Conservation (phyloP, 2,329 filamentous ascomycete genomes). For the Xylariaceae sp. region DNA sequence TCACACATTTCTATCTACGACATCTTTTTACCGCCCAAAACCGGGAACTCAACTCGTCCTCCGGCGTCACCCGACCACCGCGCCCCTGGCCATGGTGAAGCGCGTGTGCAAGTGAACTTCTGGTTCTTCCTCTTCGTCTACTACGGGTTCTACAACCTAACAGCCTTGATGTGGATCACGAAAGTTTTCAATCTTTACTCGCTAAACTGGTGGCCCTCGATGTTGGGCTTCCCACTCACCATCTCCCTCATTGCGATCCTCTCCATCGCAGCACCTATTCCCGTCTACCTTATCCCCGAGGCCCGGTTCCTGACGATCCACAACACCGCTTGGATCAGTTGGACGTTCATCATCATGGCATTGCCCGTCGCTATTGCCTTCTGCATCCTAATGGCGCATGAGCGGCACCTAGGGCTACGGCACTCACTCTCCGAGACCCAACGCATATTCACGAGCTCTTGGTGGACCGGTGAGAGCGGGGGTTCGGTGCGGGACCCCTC, state of each 20-base stretch:
- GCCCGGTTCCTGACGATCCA: conserved; percentile 62
- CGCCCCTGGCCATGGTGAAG: conserved; percentile 67
- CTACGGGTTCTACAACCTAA: conserved; percentile 73
- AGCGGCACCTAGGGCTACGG: conserved; percentile 67
- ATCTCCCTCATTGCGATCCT: conserved; percentile 65
- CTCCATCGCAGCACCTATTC: conserved; percentile 66
- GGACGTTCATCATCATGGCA: conserved; percentile 74
- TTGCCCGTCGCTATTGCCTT: conserved; percentile 72
- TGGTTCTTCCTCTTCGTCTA: conserved; percentile 76
- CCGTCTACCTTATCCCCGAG: conserved; percentile 62
- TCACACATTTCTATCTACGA: conserved; percentile 24
- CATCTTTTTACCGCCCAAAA: conserved; percentile 2
- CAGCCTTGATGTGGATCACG: conserved; percentile 73
- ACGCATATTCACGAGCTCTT: conserved; percentile 69
- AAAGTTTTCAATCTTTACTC: conserved; percentile 76
- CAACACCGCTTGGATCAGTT: conserved; percentile 73
- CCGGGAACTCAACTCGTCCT: conserved; percentile 8
- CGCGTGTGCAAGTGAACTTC: conserved; percentile 70
- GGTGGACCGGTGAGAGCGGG: conserved; percentile 69
- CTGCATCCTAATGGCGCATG: conserved; percentile 66
- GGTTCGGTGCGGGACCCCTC: conserved; percentile 46
- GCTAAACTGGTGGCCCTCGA: conserved; percentile 73
- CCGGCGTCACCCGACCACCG: conserved; percentile 46
- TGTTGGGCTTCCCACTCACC: conserved; percentile 69
- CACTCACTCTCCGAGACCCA: conserved; percentile 70